Conservation (phyloP, 2,329 filamentous ascomycete genomes). For the Aspergillus persii region DNA sequence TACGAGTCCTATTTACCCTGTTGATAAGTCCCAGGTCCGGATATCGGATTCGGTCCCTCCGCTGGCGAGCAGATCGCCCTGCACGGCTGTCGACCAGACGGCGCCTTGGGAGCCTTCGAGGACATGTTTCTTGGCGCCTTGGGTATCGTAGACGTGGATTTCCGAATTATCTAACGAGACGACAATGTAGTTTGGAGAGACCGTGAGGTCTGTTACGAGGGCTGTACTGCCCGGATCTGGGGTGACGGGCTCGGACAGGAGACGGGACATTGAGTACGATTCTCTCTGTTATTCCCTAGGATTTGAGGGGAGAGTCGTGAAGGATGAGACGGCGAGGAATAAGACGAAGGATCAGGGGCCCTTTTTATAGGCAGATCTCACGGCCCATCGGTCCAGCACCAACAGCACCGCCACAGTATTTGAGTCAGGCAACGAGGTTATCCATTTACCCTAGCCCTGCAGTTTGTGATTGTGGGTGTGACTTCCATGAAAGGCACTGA, state of each 20-base stretch:
- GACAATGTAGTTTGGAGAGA: neutral
- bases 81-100: neutral
- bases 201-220: neutral
- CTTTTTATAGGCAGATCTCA: neutral
- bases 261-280: neutral
- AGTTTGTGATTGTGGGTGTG: neutral
- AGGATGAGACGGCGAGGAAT: neutral
- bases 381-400: neutral
- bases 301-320: neutral
- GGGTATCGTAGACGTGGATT: neutral
- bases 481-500: no score
- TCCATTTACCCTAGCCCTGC: neutral
- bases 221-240: neutral
- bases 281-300: neutral
- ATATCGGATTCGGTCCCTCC: neutral
- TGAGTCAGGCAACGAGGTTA: neutral
- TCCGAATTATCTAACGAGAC: neutral
- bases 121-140: neutral
- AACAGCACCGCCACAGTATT: neutral
- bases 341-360: neutral
- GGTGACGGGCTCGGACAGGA: neutral
- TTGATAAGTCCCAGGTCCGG: neutral
- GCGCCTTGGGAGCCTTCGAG: neutral
- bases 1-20: neutral
- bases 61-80: neutral